Conservation (phyloP, 768 basidiomycete genomes). For the Cystoderma amianthinum region DNA sequence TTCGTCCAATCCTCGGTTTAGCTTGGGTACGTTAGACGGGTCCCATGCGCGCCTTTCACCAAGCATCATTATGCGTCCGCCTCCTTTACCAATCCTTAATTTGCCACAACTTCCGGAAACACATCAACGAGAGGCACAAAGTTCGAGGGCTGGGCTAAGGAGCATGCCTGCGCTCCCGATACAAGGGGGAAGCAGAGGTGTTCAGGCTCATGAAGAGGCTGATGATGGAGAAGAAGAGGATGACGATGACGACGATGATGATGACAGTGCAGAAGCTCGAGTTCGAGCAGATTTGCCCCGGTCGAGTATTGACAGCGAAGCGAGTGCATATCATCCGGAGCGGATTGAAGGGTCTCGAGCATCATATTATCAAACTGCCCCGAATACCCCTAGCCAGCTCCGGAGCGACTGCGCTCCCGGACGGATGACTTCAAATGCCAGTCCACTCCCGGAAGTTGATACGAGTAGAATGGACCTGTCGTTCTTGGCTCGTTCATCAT, state of each 20-base stretch:
- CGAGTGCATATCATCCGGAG: background rate
- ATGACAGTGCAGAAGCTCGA: background rate
- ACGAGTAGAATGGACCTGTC: too few species aligned
- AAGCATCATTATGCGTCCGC: constrained; percentile 19
- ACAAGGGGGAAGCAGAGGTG: constrained; percentile 14
- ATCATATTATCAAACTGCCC: background rate
- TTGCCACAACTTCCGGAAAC: constrained; percentile 26
- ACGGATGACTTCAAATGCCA: background rate
- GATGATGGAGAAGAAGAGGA: constrained; percentile 2
- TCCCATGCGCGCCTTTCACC: constrained; percentile 23
- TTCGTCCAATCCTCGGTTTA: too few species aligned
- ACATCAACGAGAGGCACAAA: constrained; percentile 21
- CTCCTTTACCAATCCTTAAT: constrained; percentile 32
- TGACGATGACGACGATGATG: background rate
- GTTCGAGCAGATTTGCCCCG: background rate
- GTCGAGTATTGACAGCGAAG: constrained; percentile 3
- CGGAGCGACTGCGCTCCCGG: background rate
- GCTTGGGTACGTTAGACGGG: too few species aligned
- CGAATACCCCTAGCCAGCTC: background rate
- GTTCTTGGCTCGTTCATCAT: too few species aligned
- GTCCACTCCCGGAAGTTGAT: background rate
- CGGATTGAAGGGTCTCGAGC: background rate
- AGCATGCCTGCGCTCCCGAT: constrained; percentile 42
- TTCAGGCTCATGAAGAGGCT: background rate
- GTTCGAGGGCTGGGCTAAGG: constrained; percentile 32